Base-by-base conservation (phyloP, 108 stramenopile genomes). In the Skeletonema marinoi region DNA sequence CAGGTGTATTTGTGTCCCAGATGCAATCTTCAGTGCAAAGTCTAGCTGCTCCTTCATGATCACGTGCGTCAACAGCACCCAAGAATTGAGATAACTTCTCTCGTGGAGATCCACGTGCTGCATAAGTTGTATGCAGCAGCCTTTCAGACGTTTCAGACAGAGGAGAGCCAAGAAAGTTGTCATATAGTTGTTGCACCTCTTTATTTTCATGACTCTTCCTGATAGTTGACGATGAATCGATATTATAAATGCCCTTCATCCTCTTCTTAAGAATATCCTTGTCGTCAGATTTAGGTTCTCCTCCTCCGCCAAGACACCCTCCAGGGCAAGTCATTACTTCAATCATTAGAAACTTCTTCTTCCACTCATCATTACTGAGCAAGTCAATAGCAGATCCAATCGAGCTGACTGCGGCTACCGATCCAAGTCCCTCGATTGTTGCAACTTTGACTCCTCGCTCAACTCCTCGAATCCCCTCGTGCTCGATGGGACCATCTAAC, bases 291-390 rank as follows among this genome's bases (percentile, higher is more conserved):
- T 85, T 85, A 2, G 87, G 87, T 60, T 82, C 77, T 11, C 87
- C 87, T 3, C 87, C 87, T 1, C 87, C 87, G 44, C 87, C 87
- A 32, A 87, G 51, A 50, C 87, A 87, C 14, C 87, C 87, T 59
- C 87, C 87, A 41, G 75, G 71, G 70, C 87, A 87, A 0, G 87
- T 65, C 87, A 87, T 87, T 25, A 87, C 73, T 68, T 87, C 87
- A 56, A 87, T 85, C 39, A 85, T 75, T 16, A 82, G 51, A 63
- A 65, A 87, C 16, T 83, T 48, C 9, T 75, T 60, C 19, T 82
- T 71, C 60, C 80, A 62, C 8, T 75, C 58, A 36, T 87, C 81
- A 44, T 74, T 72, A 12, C 63, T 46, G 11, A 87, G 72, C 29
- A 87, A 65, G 19, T 85, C 78, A n/a, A 75, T 69, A 4, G 81